phyloP scores from a whole-genome alignment of 495 filamentous ascomycete species.

The Podospora pseudoanserina region DNA sequence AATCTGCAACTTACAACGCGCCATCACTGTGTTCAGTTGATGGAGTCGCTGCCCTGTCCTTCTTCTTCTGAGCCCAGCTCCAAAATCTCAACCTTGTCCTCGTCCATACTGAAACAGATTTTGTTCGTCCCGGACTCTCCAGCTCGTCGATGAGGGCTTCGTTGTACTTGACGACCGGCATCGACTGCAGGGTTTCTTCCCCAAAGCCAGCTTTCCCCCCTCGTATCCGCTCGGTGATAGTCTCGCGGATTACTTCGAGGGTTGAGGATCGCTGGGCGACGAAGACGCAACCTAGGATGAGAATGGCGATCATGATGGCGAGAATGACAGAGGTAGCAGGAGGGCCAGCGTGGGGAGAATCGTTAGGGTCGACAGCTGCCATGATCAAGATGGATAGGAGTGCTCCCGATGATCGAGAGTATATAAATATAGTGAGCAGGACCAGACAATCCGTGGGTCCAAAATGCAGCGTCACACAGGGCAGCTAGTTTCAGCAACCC shows the following conservation, averaged over 20 bases:
- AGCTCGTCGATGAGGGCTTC: background rate
- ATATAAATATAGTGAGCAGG: background rate
- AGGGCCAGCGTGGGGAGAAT: background rate
- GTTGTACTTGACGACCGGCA: constrained; percentile 14
- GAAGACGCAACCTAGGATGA: constrained; percentile 16
- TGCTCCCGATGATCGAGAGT: background rate
- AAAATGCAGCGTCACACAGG: background rate
- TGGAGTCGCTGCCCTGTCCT: background rate
- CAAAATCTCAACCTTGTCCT: background rate
- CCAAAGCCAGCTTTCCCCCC: background rate
- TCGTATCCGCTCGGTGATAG: constrained; percentile 5
- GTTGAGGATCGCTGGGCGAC: constrained; percentile 12
- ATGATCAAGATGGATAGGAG: background rate
- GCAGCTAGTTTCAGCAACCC: background rate
- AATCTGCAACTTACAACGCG: background rate
- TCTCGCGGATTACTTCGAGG: constrained; percentile 7
- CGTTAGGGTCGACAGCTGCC: background rate
- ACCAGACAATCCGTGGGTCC: background rate
- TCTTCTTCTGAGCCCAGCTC: background rate
- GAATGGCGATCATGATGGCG: constrained; percentile 11
- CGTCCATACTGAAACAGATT: background rate
- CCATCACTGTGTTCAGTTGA: background rate
- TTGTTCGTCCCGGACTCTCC: background rate
- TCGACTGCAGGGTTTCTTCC: constrained; percentile 6
- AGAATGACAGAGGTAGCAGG: constrained; percentile 15